These are phyloP conservation scores for Penicillium fuscoglaucum DNA, from an alignment of 2,329 filamentous ascomycete genomes.

Conservation along the genomic window DNA sequence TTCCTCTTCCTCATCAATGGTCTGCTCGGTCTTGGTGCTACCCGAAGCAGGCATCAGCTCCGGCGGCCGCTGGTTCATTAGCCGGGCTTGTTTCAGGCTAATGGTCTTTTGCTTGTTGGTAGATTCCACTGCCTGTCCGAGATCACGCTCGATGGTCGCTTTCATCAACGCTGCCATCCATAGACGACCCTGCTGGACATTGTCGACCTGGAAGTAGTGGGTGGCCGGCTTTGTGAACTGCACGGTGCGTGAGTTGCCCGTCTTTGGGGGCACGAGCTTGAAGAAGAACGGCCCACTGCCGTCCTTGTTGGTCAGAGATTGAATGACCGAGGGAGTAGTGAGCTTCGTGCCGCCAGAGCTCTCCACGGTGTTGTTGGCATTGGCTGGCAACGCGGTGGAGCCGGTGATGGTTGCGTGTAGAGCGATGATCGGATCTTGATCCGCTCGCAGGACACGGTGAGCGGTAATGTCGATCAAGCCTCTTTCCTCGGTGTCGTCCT, in stretches of 20 bases:
- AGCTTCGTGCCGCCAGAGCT: constrained; percentile 36
- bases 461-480: constrained; percentile 97
- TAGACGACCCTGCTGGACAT: constrained; percentile 78
- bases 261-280: constrained; percentile 89
- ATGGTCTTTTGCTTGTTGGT: constrained; percentile 98
- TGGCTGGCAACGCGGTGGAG: constrained; percentile 64
- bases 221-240: constrained; percentile 97
- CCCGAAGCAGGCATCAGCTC: constrained; percentile 68
- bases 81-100: constrained; percentile 80
- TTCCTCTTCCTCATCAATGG: constrained; percentile 29
- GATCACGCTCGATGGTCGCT: constrained; percentile 92
- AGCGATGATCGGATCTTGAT: constrained; percentile 85
- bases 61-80: constrained; percentile 85
- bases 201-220: constrained; percentile 96
- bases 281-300: constrained; percentile 88
- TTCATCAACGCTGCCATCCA: constrained; percentile 99
- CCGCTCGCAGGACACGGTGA: constrained; percentile 91
- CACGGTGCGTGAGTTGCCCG: constrained; percentile 82
- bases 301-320: constrained; percentile 35
- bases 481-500: constrained; percentile 88
- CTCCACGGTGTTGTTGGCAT: constrained; percentile 33
- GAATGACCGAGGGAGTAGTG: constrained; percentile 32
- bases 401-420: constrained; percentile 90
- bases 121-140: constrained; percentile 73
- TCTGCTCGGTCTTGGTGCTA: constrained; percentile 13